These are phyloP conservation scores for Curvularia hawaiiensis DNA, from an alignment of 2,329 filamentous ascomycete genomes.

Conservation along the genomic window DNA sequence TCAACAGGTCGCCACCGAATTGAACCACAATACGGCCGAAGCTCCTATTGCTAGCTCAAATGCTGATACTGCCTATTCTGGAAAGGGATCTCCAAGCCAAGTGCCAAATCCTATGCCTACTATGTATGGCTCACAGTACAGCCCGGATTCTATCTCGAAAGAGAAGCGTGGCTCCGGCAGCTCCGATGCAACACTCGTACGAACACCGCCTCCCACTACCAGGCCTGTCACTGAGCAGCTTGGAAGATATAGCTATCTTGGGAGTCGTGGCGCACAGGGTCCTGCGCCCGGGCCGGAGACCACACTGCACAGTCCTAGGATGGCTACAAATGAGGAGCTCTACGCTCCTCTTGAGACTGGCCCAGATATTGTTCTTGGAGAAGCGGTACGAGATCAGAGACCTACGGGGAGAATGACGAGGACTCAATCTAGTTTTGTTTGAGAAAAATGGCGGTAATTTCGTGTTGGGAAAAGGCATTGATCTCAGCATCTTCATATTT, in stretches of 20 bases:
- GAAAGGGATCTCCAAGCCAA: slow-evolving; percentile 12
- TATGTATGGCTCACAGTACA: background rate
- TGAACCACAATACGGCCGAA: background rate
- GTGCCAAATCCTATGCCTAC: background rate
- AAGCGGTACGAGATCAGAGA: background rate
- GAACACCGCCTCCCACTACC: background rate
- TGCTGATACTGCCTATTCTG: slow-evolving; percentile 14
- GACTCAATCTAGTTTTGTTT: background rate
- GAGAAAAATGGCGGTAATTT: background rate
- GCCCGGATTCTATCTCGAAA: background rate
- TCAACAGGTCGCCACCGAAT: background rate
- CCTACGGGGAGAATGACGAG: background rate
- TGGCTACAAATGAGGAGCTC: background rate
- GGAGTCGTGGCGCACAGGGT: background rate
- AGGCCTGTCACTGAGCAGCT: background rate
- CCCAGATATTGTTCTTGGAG: background rate
- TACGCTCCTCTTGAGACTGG: background rate
- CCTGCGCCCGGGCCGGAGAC: background rate
- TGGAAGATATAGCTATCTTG: background rate
- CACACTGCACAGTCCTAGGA: background rate
- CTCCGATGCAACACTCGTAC: background rate
- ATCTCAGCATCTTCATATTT: background rate
- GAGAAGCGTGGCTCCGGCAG: background rate
- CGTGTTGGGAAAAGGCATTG: background rate
- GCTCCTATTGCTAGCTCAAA: slow-evolving; percentile 13